Evolutionary conservation across 345 rosid genomes (phyloP), one percentile per base, ranked within the genome.

Genomic region (Psidium friedrichsthalianum): DNA sequence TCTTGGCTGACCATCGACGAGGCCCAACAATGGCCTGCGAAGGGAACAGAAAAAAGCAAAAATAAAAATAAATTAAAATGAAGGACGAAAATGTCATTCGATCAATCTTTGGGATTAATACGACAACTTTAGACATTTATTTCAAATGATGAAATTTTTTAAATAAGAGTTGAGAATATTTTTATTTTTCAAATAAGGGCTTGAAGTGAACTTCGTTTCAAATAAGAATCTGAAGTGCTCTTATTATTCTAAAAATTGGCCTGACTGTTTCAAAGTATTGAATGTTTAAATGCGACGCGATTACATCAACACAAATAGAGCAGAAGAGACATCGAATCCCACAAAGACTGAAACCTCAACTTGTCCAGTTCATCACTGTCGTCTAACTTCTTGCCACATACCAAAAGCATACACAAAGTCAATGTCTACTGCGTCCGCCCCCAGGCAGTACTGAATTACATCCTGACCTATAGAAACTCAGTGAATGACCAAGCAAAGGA

Each of bases 121-220:
- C 11, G 2, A 3, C 0, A 12, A 51, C 14, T 51, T 51, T 14
- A 51, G 0, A 11, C 1, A 4, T 0, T 51, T 11, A 51, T 51
- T 51, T n/a, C n/a, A n/a, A n/a, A n/a, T n/a, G n/a, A n/a, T n/a
- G n/a, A n/a, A n/a, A n/a, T n/a, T n/a, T n/a, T n/a, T n/a, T n/a
- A n/a, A n/a, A n/a, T n/a, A n/a, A n/a, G n/a, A n/a, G n/a, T n/a
- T n/a, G n/a, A n/a, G n/a, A n/a, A n/a, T n/a, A n/a, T 13, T 47
- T 10, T 47, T 11, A 9, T 47, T 47, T 8, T 8, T 47, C 11
- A 47, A 47, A 52, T 52, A 44, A 44, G 1, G 8, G 6, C 1
- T 5, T 44, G 8, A 44, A 44, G 8, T 5, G 8, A 44, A 44
- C 1, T 0, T 44, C 6, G 2, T 11, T 51, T 44, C 8, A 51